Percentiles rank a stretch among this genome's conserved stretches.
These are phyloP conservation scores for Aspergillus baeticus DNA, from an alignment of 495 filamentous ascomycete species.

Conservation along the genomic window DNA sequence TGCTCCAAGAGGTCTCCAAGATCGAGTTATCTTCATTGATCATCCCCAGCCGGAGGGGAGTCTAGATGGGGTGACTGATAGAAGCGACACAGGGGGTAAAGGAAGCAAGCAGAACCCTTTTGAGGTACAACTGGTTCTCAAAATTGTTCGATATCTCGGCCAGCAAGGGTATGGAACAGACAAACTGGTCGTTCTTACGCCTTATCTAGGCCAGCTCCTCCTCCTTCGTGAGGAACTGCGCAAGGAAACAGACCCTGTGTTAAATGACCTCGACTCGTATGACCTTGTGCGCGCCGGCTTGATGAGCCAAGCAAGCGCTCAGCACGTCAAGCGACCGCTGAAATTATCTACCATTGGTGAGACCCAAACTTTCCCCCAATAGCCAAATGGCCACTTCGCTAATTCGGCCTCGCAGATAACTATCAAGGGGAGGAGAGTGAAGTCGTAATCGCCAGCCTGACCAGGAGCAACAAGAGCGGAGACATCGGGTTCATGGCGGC, in stretches of 20 bases:
- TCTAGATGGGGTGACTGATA: constrained; percentile 42
- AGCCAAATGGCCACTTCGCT: not conserved
- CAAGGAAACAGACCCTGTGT: constrained; percentile 55
- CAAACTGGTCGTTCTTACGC: constrained; percentile 68
- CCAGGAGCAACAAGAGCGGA: constrained; percentile 59
- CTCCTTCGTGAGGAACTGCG: constrained; percentile 54
- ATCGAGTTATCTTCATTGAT: constrained; percentile 65
- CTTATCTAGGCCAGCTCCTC: constrained; percentile 69
- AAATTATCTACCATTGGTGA: constrained; percentile 67
- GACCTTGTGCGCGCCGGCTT: constrained; percentile 69
- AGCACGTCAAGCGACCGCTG: constrained; percentile 50
- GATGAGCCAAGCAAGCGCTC: constrained; percentile 51
- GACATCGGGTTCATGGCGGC: constrained; percentile 77
- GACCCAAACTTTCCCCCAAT: not conserved
- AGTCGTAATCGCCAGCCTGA: constrained; percentile 67
- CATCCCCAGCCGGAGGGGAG: constrained; percentile 54
- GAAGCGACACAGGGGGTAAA: constrained; percentile 46
- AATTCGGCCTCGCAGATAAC: constrained; percentile 52
- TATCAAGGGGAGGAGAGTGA: constrained; percentile 82
- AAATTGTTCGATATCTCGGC: constrained; percentile 67
- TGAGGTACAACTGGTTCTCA: constrained; percentile 67
- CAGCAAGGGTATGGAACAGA: constrained; percentile 74
- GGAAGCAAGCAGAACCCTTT: constrained; percentile 62
- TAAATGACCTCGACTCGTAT: constrained; percentile 69
- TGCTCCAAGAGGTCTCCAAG: constrained; percentile 55